A percentile compares a stretch with the other conserved stretches of the same genome.
These are phyloP conservation scores for Chlamydomonas sp. DNA, from an alignment of 139 green algal genomes.

Conservation along the genomic window DNA sequence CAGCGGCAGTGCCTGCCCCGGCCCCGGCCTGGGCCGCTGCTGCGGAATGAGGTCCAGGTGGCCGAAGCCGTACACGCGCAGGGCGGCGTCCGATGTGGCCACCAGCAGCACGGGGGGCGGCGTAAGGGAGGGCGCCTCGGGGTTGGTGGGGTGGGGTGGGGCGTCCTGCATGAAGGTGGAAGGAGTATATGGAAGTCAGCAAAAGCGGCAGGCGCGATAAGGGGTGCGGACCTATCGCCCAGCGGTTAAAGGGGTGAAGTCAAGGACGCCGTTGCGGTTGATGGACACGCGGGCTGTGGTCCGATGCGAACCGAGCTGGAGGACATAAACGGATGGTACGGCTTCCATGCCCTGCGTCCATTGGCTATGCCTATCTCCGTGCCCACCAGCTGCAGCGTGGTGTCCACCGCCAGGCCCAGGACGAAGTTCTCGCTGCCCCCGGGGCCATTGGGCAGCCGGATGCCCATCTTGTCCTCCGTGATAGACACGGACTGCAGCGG, in stretches of 20 bases:
- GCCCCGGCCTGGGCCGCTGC: not conserved
- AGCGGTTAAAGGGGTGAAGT: too few relatives aligned
- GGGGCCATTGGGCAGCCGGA: constrained; percentile 65
- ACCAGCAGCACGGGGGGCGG: constrained; percentile 61
- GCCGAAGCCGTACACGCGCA: constrained; percentile 63
- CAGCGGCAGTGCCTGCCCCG: not conserved
- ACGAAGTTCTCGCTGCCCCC: constrained; percentile 70
- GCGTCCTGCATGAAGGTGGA: not conserved
- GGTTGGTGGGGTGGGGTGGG: constrained; percentile 50
- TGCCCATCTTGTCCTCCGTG: constrained; percentile 56
- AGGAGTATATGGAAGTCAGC: not conserved
- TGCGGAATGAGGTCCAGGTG: constrained; percentile 13
- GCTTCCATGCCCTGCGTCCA: too few relatives aligned
- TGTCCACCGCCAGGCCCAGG: constrained; percentile 60
- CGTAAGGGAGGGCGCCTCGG: constrained; percentile 44
- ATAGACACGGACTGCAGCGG: constrained; percentile 40
- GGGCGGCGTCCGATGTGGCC: constrained; percentile 65
- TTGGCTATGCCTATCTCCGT: too few relatives aligned
- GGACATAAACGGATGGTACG: too few relatives aligned
- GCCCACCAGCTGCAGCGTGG: not conserved
- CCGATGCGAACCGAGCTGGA: too few relatives aligned
- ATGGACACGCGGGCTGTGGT: too few relatives aligned
- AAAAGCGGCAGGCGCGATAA: not conserved
- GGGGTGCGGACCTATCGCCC: too few relatives aligned
- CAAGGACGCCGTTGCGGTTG: too few relatives aligned